Percentiles rank a stretch among this genome's conserved stretches.
Conservation (phyloP, 208 protist species). For the Endotrypanum monterogeii region DNA sequence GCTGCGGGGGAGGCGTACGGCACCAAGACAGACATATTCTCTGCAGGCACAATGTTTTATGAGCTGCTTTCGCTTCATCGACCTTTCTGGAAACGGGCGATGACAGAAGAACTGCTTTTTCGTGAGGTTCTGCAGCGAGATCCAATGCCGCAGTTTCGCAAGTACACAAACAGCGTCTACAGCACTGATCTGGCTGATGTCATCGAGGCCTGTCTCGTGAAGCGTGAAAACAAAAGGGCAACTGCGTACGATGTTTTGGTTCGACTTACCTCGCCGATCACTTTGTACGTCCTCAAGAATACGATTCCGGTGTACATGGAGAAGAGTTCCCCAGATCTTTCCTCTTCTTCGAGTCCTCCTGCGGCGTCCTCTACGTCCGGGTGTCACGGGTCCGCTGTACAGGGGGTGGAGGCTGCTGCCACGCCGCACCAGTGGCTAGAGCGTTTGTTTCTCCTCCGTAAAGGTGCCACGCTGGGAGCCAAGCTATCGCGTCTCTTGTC, state of each 20-base stretch:
- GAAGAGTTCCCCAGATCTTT: background rate
- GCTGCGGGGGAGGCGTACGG: conserved; percentile 88
- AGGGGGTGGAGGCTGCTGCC: background rate
- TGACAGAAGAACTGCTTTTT: conserved; percentile 60
- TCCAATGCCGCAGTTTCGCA: conserved; percentile 55
- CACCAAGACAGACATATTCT: conserved; percentile 94
- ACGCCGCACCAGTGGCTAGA: conserved; percentile 15
- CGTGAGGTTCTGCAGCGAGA: conserved; percentile 53
- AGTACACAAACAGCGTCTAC: conserved; percentile 30
- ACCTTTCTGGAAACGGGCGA: conserved; percentile 65
- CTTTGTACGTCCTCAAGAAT: conserved; percentile 33
- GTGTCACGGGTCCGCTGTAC: background rate
- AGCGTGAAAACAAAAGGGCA: conserved; percentile 54
- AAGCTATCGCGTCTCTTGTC: conserved; percentile 10
- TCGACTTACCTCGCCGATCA: conserved; percentile 37
- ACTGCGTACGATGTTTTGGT: conserved; percentile 65
- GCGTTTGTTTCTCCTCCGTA: conserved; percentile 15
- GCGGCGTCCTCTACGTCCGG: background rate
- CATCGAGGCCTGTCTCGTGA: conserved; percentile 56
- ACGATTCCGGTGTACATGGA: conserved; percentile 53
- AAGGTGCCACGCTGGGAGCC: conserved; percentile 2
- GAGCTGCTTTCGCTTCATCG: conserved; percentile 74
- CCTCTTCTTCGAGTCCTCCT: conserved; percentile 19
- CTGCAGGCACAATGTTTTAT: conserved; percentile 87
- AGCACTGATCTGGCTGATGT: conserved; percentile 39